Percentiles rank a stretch among this genome's conserved stretches.
These are phyloP conservation scores for Sporisorium sorghi DNA, from an alignment of 1,284 basidiomycete species.

Conservation along the genomic window DNA sequence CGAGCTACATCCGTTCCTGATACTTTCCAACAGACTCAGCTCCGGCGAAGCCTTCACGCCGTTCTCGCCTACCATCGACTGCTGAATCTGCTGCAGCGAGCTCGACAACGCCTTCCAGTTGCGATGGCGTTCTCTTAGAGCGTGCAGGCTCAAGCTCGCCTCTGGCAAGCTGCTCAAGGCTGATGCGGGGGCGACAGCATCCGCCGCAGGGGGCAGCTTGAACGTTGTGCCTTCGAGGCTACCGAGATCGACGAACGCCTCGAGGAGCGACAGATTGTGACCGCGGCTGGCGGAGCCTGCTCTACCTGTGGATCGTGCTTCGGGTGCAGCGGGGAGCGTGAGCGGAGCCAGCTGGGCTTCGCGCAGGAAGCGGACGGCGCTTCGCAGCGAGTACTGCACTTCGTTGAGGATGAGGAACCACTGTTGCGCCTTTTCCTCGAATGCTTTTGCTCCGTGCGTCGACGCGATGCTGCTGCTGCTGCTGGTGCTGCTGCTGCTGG, in stretches of 20 bases:
- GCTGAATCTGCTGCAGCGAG: constrained; percentile 35
- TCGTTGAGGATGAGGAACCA: constrained; percentile 57
- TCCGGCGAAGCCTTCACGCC: constrained; percentile 6
- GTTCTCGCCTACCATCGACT: constrained; percentile 6
- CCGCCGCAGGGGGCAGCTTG: constrained; percentile 24
- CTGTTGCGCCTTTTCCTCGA: constrained; percentile 43
- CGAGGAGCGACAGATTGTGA: constrained; percentile 45
- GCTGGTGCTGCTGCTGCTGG: neutral
- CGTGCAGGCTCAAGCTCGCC: constrained; percentile 33
- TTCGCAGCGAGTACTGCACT: constrained; percentile 47
- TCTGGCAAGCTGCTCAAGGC: constrained; percentile 20
- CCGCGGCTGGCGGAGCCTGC: constrained; percentile 40
- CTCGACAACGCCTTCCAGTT: constrained; percentile 45
- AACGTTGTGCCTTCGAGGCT: constrained; percentile 38
- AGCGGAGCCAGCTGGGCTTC: constrained; percentile 45
- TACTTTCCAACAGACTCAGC: constrained; percentile 21
- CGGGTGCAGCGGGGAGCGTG: constrained; percentile 23
- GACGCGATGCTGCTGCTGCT: neutral
- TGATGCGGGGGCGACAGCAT: neutral
- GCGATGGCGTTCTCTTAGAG: constrained; percentile 32
- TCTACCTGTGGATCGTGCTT: constrained; percentile 30
- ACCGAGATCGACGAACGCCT: constrained; percentile 45
- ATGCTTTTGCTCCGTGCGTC: constrained; percentile 36
- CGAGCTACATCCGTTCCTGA: constrained; percentile 27
- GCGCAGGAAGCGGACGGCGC: constrained; percentile 37